Percentiles rank a stretch among this genome's conserved stretches.
Evolutionary conservation across 306 rosid genomes (phyloP).

Genomic region (Arachis stenosperma): DNA sequence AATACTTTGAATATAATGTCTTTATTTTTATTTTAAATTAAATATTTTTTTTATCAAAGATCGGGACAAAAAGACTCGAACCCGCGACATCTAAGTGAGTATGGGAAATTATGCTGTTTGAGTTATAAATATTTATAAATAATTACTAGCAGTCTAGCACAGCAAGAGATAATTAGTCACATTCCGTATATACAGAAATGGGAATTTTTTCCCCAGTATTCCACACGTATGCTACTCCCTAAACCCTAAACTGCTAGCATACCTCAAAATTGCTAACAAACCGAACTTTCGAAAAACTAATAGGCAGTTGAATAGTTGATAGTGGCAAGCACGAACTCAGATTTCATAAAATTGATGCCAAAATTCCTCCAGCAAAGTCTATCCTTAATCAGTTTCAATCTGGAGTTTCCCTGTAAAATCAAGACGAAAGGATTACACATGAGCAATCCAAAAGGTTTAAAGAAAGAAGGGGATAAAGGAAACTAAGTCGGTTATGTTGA

Average conservation of each 20-base stretch:
- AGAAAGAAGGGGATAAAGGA: not conserved
- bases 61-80: too few relatives aligned
- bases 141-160: too few relatives aligned
- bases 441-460: slow-evolving; percentile 1
- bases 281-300: not conserved
- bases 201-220: too few relatives aligned
- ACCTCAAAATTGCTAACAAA: slow-evolving; percentile 39
- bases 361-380: slow-evolving; percentile 14
- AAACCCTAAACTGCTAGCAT: not conserved
- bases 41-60: too few relatives aligned
- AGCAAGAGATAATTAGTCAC: not conserved
- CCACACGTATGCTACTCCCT: too few relatives aligned
- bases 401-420: slow-evolving; percentile 8
- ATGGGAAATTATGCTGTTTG: too few relatives aligned
- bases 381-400: slow-evolving; percentile 20
- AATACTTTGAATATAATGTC: too few relatives aligned
- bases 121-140: too few relatives aligned
- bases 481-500: not conserved
- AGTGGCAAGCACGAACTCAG: not conserved
- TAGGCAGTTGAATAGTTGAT: not conserved
- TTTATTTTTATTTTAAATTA: too few relatives aligned
- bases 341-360: slow-evolving; percentile 14
- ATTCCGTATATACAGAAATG: too few relatives aligned
- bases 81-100: too few relatives aligned
- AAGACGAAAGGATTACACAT: not conserved